Percentiles rank a stretch among this genome's conserved stretches.
These are phyloP conservation scores for Leptographium wingfieldii DNA, from an alignment of 2,329 filamentous ascomycete species.

Conservation along the genomic window DNA sequence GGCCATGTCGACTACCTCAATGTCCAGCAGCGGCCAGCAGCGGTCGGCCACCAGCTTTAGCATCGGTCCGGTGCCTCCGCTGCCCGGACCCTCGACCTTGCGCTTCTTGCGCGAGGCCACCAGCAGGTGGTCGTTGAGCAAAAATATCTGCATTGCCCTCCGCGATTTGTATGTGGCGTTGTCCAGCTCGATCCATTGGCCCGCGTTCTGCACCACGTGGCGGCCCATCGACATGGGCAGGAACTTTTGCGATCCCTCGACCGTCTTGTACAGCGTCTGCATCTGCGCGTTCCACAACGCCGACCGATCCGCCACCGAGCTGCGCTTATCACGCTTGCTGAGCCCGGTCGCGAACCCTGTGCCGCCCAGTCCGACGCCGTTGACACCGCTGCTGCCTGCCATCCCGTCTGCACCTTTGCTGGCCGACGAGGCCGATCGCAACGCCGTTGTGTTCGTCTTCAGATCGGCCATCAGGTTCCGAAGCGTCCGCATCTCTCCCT, in stretches of 20 bases:
- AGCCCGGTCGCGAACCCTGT: conserved; percentile 37
- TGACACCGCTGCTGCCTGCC: neutral
- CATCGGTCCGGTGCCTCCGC: conserved; percentile 33
- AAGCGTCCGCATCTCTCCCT: conserved; percentile 86
- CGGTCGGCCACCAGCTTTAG: conserved; percentile 83
- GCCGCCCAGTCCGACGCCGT: neutral
- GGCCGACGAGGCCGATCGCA: conserved; percentile 46
- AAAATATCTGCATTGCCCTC: conserved; percentile 77
- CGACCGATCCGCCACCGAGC: conserved; percentile 64
- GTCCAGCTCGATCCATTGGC: conserved; percentile 90
- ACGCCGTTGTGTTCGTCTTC: conserved; percentile 60
- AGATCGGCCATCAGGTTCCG: conserved; percentile 86
- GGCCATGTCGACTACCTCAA: conserved; percentile 82
- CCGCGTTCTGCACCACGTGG: conserved; percentile 86
- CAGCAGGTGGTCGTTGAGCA: conserved; percentile 89
- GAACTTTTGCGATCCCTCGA: conserved; percentile 97
- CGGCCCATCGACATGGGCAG: conserved; percentile 81
- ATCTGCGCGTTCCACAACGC: conserved; percentile 58
- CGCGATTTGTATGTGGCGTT: conserved; percentile 94
- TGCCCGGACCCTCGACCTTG: conserved; percentile 53
- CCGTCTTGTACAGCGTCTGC: conserved; percentile 84
- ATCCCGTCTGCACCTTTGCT: conserved; percentile 14
- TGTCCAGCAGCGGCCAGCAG: conserved; percentile 87
- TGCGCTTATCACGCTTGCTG: conserved; percentile 69
- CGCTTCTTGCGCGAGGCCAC: conserved; percentile 90